Evolutionary conservation across 352 stramenopile genomes (phyloP), one percentile per base, ranked within the genome.

Genomic region (Phytopythium aichiense): DNA sequence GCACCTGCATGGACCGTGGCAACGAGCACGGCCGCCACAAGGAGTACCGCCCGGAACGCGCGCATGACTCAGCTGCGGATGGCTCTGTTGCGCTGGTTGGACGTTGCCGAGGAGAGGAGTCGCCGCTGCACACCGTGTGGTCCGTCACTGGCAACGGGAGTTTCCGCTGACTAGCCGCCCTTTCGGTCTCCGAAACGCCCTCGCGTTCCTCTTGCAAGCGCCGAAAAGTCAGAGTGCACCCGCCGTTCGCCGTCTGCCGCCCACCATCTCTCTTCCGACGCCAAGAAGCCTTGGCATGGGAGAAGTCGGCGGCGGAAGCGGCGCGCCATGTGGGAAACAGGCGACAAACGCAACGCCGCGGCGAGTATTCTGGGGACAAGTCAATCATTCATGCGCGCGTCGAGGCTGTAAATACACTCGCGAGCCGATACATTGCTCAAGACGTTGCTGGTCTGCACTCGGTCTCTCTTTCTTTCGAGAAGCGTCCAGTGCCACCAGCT

Each of bases 201-300:
- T 25, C 20, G 20, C 22, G 7, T 1, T 49, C 9, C 7, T 8
- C 20, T 40, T 15, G 0, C 35, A 40, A 49, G 43, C 43, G 43
- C 43, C 20, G 22, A 53, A 53, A 53, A 53, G 46, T 53, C 46
- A 35, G 46, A 53, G 31, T 53, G 46, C 46, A 12, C n/a, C 12
- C 23, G 4, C 25, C 33, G 25, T n/a, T 2, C 2, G 23, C 13
- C n/a, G 13, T 1, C n/a, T 11, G 25, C 7, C 46, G 46, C 46
- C 28, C 28, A 31, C 28, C 28, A 31, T 31, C 22, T 18, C 25
- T 33, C 46, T 33, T 53, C 46, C 46, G 25, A 23, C 25, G 46
- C 0, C 11, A 20, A 51, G 22, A 52, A 33, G 45, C 35, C 35
- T 37, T 9, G 31, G 31, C 31, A 37, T 37, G 31, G 31, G 2